A percentile compares a stretch with the other conserved stretches of the same genome.
Conservation (phyloP, 2,329 filamentous ascomycete species). For the Metarhizium robertsii region DNA sequence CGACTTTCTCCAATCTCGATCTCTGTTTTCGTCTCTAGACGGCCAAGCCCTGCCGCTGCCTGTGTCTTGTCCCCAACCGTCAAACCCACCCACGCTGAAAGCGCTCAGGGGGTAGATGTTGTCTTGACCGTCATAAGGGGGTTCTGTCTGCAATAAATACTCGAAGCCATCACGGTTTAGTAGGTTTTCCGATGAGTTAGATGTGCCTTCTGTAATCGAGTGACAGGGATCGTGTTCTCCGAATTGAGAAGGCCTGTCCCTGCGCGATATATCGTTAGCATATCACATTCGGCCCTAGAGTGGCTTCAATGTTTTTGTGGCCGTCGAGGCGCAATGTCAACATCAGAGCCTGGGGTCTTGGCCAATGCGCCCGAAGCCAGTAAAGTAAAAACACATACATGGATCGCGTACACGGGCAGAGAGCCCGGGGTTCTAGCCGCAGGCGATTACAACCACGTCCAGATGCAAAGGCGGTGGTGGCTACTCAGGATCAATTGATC, state of each 20-base stretch:
- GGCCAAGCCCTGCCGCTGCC: conserved; percentile 47
- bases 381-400: conserved; percentile 4
- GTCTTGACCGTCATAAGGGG: conserved; percentile 17
- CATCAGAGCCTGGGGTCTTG: too few species aligned
- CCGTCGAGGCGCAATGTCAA: background rate
- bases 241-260: conserved; percentile 49
- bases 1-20: conserved; percentile 35
- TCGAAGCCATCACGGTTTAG: conserved; percentile 48
- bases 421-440: conserved; percentile 1
- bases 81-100: conserved; percentile 57
- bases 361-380: background rate
- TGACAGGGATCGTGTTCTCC: conserved; percentile 60
- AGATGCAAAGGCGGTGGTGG: background rate
- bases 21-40: conserved; percentile 49
- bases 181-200: conserved; percentile 51
- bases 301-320: background rate
- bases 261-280: conserved; percentile 38
- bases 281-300: background rate
- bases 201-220: conserved; percentile 48
- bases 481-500: background rate
- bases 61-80: conserved; percentile 32
- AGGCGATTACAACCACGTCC: conserved; percentile 2
- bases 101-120: conserved; percentile 40
- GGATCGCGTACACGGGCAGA: conserved; percentile 2
- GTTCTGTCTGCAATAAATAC: conserved; percentile 52